These are phyloP conservation scores for Diaporthe vexans DNA, from an alignment of 2,329 filamentous ascomycete genomes.

Conservation along the genomic window DNA sequence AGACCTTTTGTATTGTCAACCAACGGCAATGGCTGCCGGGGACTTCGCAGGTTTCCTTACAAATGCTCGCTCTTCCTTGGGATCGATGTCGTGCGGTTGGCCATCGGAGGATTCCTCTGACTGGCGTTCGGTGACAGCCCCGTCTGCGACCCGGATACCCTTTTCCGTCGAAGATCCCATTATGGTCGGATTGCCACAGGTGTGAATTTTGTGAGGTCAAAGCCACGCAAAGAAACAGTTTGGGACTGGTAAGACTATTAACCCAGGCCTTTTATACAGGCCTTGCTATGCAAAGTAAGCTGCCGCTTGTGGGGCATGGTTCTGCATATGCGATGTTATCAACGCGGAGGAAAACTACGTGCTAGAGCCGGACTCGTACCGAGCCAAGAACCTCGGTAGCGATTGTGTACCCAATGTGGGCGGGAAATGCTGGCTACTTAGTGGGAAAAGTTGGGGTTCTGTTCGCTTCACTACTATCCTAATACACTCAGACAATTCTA, in stretches of 20 bases:
- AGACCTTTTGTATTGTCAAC: background rate
- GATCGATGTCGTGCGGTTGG: background rate
- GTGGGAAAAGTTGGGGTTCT: no score
- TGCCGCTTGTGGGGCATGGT: background rate
- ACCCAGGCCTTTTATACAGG: background rate
- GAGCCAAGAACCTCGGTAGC: background rate
- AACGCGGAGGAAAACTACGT: slow-evolving; percentile 23
- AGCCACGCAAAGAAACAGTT: no score
- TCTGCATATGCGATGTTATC: slow-evolving; percentile 3
- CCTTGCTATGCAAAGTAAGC: background rate
- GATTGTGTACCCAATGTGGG: no score
- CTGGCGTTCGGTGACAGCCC: background rate
- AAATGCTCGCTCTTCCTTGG: slow-evolving; percentile 33
- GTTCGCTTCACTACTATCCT: no score
- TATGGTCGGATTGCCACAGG: no score
- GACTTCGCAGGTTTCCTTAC: background rate
- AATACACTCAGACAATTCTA: no score
- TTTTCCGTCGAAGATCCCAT: background rate
- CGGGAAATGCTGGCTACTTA: background rate
- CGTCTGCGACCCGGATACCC: background rate
- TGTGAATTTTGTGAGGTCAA: no score
- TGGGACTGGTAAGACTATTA: no score
- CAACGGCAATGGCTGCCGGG: no score
- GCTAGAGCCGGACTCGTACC: background rate
- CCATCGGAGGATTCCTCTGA: background rate